Evolutionary conservation across 108 stramenopile genomes (phyloP).

Genomic region (Cyclostephanos tholiformis): DNA sequence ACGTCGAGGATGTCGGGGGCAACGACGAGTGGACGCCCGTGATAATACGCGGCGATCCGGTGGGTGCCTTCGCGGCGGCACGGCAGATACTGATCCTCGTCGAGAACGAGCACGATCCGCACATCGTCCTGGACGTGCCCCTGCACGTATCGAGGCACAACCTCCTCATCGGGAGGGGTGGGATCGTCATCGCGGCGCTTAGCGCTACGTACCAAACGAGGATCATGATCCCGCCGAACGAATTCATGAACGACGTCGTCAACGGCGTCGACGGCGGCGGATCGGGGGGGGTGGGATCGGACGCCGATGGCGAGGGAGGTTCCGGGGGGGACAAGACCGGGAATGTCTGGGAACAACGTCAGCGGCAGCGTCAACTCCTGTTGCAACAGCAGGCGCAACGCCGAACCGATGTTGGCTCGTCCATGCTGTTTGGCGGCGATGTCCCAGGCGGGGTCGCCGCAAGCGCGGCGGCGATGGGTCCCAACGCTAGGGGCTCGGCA

Average conservation of each 20-base stretch:
- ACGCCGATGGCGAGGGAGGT: no score
- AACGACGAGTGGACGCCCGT: constrained; percentile 74
- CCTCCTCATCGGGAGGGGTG: constrained; percentile 65
- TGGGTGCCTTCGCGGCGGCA: constrained; percentile 52
- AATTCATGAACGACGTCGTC: neutral
- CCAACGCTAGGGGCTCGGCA: neutral
- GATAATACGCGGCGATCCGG: constrained; percentile 67
- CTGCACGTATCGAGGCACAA: constrained; percentile 59
- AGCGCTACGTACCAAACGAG: constrained; percentile 59
- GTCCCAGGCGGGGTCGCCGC: neutral
- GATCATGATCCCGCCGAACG: constrained; percentile 76
- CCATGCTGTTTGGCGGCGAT: constrained; percentile 28
- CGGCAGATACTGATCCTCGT: constrained; percentile 39
- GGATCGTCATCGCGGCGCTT: constrained; percentile 52
- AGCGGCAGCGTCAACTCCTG: constrained; percentile 19
- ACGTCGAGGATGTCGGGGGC: constrained; percentile 39
- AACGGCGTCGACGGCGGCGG: neutral
- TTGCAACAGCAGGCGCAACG: constrained; percentile 3
- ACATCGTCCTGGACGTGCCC: constrained; percentile 58
- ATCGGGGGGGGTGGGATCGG: neutral
- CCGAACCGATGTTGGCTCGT: constrained; percentile 16
- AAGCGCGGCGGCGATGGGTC: neutral
- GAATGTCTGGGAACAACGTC: constrained; percentile 9
- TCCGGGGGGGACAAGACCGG: no score
- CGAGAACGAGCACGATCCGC: constrained; percentile 31